These are phyloP conservation scores for Chimonanthus salicifolius DNA, from an alignment of 164 flowering plant genomes.

Conservation along the genomic window DNA sequence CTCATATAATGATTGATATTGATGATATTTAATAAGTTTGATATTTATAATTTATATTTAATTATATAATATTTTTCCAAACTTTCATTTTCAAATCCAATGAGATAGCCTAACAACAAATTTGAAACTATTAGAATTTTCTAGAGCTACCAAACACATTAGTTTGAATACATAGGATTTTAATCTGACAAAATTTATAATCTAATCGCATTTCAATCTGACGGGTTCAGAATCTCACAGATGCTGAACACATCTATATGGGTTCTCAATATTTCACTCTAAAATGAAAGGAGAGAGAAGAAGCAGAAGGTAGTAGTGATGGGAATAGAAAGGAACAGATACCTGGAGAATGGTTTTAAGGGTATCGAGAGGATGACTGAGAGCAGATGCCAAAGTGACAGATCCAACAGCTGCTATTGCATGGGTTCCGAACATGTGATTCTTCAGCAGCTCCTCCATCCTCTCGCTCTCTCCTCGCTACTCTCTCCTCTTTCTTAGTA, in stretches of 20 bases:
- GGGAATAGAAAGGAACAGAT: not conserved
- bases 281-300: not conserved
- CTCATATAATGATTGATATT: too few species aligned
- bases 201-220: too few species aligned
- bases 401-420: slow-evolving; percentile 65
- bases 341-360: slow-evolving; percentile 83
- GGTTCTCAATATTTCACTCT: not conserved
- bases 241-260: not conserved
- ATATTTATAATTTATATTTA: too few species aligned
- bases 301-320: not conserved
- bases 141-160: too few species aligned
- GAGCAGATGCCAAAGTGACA: slow-evolving; percentile 45
- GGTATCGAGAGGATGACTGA: slow-evolving; percentile 77
- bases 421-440: slow-evolving; percentile 52
- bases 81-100: too few species aligned
- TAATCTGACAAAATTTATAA: too few species aligned
- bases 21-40: too few species aligned
- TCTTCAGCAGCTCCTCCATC: slow-evolving; percentile 32
- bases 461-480: not conserved
- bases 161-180: too few species aligned
- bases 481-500: not conserved
- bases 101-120: too few species aligned
- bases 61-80: too few species aligned
- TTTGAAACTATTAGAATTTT: too few species aligned
- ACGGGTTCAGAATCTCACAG: too few species aligned